Evolutionary conservation across 257 asterid genomes (phyloP).

Genomic region (Dorcoceras hygrometricum): DNA sequence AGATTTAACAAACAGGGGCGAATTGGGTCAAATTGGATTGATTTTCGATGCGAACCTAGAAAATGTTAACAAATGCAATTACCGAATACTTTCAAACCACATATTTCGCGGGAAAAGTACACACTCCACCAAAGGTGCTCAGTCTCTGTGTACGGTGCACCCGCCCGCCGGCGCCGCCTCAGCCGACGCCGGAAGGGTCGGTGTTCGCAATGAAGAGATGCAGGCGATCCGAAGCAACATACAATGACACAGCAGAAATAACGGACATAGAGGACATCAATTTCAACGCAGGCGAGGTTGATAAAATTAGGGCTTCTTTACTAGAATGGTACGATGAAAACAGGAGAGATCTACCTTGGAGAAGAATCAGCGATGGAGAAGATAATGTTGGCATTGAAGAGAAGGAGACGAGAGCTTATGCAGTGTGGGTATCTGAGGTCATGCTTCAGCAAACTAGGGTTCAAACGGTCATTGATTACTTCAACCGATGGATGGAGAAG

Average conservation of each 20-base stretch:
- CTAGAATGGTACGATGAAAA: constrained; percentile 75
- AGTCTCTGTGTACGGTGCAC: constrained; percentile 3
- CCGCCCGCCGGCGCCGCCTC: constrained; percentile 28
- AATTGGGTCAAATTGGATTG: no score
- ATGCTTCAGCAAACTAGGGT: constrained; percentile 99
- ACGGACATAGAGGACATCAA: constrained; percentile 71
- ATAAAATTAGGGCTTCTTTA: constrained; percentile 66
- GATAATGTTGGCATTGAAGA: constrained; percentile 30
- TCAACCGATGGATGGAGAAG: constrained; percentile 84
- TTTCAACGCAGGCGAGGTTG: constrained; percentile 50
- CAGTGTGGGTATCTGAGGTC: constrained; percentile 98
- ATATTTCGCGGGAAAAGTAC: constrained; percentile 49
- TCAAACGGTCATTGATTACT: constrained; percentile 82
- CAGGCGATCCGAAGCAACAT: constrained; percentile 25
- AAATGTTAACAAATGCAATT: neutral
- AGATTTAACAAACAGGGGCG: no score
- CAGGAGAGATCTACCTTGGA: constrained; percentile 89
- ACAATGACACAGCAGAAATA: constrained; percentile 21
- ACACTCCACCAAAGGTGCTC: constrained; percentile 16
- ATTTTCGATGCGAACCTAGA: neutral
- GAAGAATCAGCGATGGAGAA: constrained; percentile 49
- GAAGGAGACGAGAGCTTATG: constrained; percentile 65
- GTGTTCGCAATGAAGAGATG: constrained; percentile 45
- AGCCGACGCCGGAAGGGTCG: constrained; percentile 32
- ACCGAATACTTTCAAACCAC: constrained; percentile 26